A percentile compares a stretch with the other conserved stretches of the same genome.
Conservation (phyloP, 768 basidiomycete genomes). For the Ephemerocybe angulata region DNA sequence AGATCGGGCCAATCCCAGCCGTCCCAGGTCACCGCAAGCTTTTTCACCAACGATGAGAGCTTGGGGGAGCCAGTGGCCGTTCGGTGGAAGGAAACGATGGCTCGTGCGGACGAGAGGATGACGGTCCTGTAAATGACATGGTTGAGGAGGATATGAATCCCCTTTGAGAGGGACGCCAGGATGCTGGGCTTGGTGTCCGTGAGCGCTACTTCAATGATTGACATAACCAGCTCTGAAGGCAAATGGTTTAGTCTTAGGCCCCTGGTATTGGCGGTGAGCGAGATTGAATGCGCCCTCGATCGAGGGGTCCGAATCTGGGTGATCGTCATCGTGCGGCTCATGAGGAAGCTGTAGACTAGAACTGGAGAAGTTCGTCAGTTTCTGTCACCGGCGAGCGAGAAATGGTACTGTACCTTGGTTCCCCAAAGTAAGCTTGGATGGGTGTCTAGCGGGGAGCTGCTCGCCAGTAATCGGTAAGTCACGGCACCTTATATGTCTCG, state of each 20-base stretch:
- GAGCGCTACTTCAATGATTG: slow-evolving; percentile 35
- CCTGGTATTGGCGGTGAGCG: slow-evolving; percentile 6
- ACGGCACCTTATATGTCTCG: too few species aligned
- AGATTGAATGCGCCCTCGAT: neutral
- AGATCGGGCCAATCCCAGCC: too few species aligned
- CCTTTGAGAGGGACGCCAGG: slow-evolving; percentile 28
- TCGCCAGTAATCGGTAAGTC: too few species aligned
- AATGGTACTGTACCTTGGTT: too few species aligned
- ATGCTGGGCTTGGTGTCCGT: slow-evolving; percentile 23
- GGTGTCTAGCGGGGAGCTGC: too few species aligned
- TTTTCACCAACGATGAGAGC: slow-evolving; percentile 31
- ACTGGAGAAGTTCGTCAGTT: too few species aligned
- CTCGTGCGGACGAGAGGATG: slow-evolving; percentile 28
- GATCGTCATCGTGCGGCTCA: neutral
- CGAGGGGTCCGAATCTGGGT: neutral
- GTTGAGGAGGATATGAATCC: slow-evolving; percentile 30
- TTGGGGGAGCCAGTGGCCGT: slow-evolving; percentile 30
- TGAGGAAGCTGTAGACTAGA: too few species aligned
- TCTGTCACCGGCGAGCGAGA: too few species aligned
- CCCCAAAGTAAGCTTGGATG: too few species aligned
- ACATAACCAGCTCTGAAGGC: slow-evolving; percentile 35
- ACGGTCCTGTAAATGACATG: slow-evolving; percentile 37
- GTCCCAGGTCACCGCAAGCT: slow-evolving; percentile 31
- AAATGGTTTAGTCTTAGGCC: slow-evolving; percentile 29
- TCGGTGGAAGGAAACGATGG: slow-evolving; percentile 32